Evolutionary conservation across 208 protist genomes (phyloP).

Genomic region (Crithidia fasciculata): DNA sequence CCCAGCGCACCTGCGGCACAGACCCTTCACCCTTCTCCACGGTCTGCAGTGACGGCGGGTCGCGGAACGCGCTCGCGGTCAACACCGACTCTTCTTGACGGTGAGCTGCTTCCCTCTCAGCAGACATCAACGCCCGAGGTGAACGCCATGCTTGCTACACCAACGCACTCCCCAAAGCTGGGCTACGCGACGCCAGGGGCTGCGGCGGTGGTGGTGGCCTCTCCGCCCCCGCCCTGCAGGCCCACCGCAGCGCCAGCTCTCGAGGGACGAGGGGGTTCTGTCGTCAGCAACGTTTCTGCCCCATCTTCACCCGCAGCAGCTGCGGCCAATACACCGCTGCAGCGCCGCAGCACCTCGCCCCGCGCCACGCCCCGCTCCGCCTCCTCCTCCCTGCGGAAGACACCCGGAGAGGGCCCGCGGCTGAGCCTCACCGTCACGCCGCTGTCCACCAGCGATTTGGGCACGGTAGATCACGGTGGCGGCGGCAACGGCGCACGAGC

Average conservation of each 20-base stretch:
- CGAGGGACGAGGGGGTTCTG: background rate
- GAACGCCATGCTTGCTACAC: background rate
- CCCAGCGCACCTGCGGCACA: background rate
- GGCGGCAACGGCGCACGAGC: background rate
- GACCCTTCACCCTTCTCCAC: background rate
- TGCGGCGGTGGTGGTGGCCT: background rate
- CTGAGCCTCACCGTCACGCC: background rate
- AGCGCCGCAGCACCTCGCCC: constrained; percentile 9
- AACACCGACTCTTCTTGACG: background rate
- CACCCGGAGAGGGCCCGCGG: background rate
- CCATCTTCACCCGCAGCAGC: constrained; percentile 3
- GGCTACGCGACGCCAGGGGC: background rate
- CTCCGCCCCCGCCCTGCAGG: constrained; percentile 2
- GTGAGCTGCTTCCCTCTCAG: too few relatives aligned
- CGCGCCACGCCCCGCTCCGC: background rate
- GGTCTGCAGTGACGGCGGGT: background rate
- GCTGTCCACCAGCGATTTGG: constrained; percentile 5
- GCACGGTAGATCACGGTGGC: background rate
- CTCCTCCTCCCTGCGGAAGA: background rate
- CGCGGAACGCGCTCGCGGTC: background rate
- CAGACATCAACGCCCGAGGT: background rate
- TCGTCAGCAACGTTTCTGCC: background rate
- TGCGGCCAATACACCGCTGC: background rate
- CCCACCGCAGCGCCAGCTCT: background rate
- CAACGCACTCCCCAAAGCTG: background rate